Evolutionary conservation across 805 yeast species (phyloP), one percentile per base, ranked within the genome.

Genomic region (Zygotorulaspora chibaensis): DNA sequence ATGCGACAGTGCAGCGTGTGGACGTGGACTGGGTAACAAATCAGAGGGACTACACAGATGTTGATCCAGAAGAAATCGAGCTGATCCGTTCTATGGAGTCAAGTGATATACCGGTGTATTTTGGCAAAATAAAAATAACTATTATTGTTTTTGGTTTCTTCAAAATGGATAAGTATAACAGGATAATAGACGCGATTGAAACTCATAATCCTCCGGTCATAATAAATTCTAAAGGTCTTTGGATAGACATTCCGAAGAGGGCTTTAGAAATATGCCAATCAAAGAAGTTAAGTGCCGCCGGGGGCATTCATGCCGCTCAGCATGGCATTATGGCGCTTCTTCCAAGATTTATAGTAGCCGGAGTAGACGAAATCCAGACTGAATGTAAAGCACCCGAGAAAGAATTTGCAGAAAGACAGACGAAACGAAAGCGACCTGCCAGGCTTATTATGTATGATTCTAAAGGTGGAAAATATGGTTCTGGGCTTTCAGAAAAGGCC

Each of bases 361-460:
- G 87, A 0, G 75, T 78, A 3, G 84, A 81, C 53, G 99, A 93
- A 55, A 74, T 93, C 11, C 78, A 77, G 37, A 87, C 98, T 0
- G 99, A 93, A 64, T 93, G 99, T 65, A 93, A 93, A 58, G 97
- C 98, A 0, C 97, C 99, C 0, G 96, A 89, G 53, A 93, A 93
- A 57, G 99, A 93, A 61, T 87, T 91, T 72, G 87, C 96, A 1
- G 74, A 75, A 40, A 67, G 88, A 25, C 85, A 85, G 58, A 76
- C 91, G 0, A 65, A 66, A 13, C 69, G 99, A 34, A 78, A 76
- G 46, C 69, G 99, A 35, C 98, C 98, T 0, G 96, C 95, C 0
- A 70, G 99, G 43, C 68, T 93, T 40, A 80, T 90, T 1, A 85
- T 93, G 54, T 81, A 81, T 59, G 98, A 93, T 62, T 75, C 87